phyloP scores from a whole-genome alignment of 2,329 filamentous ascomycete genomes.

The Dryadomyces quercus-mongolicae region DNA sequence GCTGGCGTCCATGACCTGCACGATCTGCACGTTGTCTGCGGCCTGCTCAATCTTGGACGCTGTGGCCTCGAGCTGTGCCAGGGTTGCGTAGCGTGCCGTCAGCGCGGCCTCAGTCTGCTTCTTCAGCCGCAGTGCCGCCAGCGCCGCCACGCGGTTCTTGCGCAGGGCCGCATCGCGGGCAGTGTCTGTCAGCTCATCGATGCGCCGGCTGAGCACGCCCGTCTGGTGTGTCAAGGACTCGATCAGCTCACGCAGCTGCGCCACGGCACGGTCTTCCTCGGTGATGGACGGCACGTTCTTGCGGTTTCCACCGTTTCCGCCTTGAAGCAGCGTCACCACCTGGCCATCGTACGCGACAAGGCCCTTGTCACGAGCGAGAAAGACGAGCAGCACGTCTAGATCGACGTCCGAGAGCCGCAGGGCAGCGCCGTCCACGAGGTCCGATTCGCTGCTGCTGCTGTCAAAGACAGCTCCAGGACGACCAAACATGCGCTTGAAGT shows the following conservation, averaged over 20 bases:
- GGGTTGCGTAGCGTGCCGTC: slow-evolving; percentile 56
- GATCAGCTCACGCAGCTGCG: slow-evolving; percentile 70
- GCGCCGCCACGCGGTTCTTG: slow-evolving; percentile 64
- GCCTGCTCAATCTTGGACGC: slow-evolving; percentile 78
- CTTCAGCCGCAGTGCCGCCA: slow-evolving; percentile 69
- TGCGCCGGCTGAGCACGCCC: slow-evolving; percentile 49
- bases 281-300: slow-evolving; percentile 59
- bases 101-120: slow-evolving; percentile 70
- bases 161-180: slow-evolving; percentile 54
- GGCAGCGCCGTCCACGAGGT: slow-evolving; percentile 17
- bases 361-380: slow-evolving; percentile 55
- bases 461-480: slow-evolving; percentile 28
- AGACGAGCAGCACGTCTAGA: slow-evolving; percentile 56
- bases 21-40: slow-evolving; percentile 69
- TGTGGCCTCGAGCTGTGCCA: slow-evolving; percentile 73
- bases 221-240: slow-evolving; percentile 64
- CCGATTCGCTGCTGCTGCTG: background rate
- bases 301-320: slow-evolving; percentile 10
- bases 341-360: slow-evolving; percentile 47
- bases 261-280: slow-evolving; percentile 69
- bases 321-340: slow-evolving; percentile 36
- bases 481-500: slow-evolving; percentile 49
- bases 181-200: slow-evolving; percentile 49
- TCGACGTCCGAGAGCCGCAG: slow-evolving; percentile 48
- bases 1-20: slow-evolving; percentile 71